Base-by-base conservation (phyloP, 2,329 filamentous ascomycete species). In the Beauveria sp. region DNA sequence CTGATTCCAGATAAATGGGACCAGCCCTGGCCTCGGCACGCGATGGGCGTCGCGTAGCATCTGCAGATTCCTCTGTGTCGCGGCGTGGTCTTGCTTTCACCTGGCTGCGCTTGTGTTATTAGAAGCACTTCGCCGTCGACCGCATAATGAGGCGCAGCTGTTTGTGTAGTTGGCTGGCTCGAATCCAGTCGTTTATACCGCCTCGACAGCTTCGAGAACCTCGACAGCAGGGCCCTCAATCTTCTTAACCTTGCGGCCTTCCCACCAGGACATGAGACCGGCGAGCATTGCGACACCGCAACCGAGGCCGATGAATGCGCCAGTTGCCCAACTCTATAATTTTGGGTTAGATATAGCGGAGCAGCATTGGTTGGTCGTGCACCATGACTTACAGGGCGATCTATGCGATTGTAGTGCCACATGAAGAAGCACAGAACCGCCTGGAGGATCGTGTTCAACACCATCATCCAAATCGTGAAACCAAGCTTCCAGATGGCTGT, bases 381-480 rank as follows among this genome's bases (percentile, higher is more conserved):
- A 5, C 1, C 9, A n/a, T 52, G n/a, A 66, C 67, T 63, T 62
- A 67, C 66, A 10, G 67, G 67, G 12, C 67, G 66, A 42, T 69
- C 63, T 31, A 67, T 62, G 10, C 67, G 65, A 45, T 69, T 69
- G 52, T 68, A 69, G 1, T 63, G 63, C 67, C 67, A 69, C 67
- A 69, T 69, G 52, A 67, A 69, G 49, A 63, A 67, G 18, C 62
- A 67, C 31, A 69, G 52, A 10, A 68, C 67, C 5, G 65, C 66
- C 53, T 69, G 67, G 18, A 69, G 38, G 5, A 66, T 45, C 5
- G 67, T 69, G 53, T 69, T 69, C 28, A 62, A 20, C 1, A 68
- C 66, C 67, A 68, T 69, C 67, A 69, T 68, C 66, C 66, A 67
- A 34, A 68, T 66, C 1, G 67, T 68, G 18, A 68, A 67, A 0